phyloP scores from a whole-genome alignment of 2,329 filamentous ascomycete species.

The Dothistroma septosporum region DNA sequence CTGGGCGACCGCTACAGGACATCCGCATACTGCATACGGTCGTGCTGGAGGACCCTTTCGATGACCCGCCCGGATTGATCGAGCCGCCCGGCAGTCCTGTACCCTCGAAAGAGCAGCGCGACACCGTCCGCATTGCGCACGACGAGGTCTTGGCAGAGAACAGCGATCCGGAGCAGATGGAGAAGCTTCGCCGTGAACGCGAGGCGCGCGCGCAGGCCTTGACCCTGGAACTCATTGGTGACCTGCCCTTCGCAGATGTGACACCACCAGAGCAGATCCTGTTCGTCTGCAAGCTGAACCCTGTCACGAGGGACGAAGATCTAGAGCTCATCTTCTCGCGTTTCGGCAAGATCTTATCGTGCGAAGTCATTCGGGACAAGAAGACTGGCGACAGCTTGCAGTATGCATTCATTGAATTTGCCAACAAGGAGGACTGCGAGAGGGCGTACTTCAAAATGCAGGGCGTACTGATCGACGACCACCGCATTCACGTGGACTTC shows the following conservation, averaged over 20 bases:
- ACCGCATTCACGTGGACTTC: conserved; percentile 97
- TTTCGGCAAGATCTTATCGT: conserved; percentile 91
- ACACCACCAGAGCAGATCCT: conserved; percentile 95
- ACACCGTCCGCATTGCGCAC: conserved; percentile 85
- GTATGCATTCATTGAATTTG: conserved; percentile 97
- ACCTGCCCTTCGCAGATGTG: conserved; percentile 94
- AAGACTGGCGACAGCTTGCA: conserved; percentile 93
- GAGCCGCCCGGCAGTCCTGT: conserved; percentile 76
- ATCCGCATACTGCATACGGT: conserved; percentile 92
- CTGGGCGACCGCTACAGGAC: conserved; percentile 83
- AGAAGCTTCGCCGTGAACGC: conserved; percentile 75
- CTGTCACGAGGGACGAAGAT: conserved; percentile 91
- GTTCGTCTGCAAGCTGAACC: conserved; percentile 98
- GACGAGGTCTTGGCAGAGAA: conserved; percentile 78
- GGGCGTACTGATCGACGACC: conserved; percentile 90
- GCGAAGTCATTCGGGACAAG: conserved; percentile 91
- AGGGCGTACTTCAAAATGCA: conserved; percentile 99
- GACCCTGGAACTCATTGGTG: conserved; percentile 95
- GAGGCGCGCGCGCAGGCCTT: conserved; percentile 91
- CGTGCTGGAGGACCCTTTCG: conserved; percentile 85
- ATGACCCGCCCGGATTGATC: conserved; percentile 71
- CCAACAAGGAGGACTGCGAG: conserved; percentile 88
- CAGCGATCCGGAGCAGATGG: conserved; percentile 73
- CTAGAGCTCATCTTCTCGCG: conserved; percentile 94
- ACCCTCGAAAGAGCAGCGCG: conserved; percentile 78